Conservation (phyloP, 2,329 filamentous ascomycete genomes). For the Colletotrichum eremochloae region DNA sequence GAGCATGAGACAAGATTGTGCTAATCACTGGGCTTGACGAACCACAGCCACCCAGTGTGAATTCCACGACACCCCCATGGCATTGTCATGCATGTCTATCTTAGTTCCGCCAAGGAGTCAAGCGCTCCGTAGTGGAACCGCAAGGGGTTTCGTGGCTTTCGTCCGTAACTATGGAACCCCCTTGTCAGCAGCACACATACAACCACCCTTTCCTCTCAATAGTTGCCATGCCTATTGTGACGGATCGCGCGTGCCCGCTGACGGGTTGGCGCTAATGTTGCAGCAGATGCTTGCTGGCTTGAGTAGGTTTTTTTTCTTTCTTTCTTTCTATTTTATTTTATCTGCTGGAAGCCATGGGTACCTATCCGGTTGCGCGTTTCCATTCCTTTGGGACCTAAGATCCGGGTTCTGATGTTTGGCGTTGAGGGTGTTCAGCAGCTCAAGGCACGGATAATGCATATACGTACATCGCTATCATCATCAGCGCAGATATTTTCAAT, state of each 20-base stretch:
- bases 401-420: slow-evolving; percentile 3
- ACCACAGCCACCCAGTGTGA: not conserved
- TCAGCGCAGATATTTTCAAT: not conserved
- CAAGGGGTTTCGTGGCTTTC: slow-evolving; percentile 26
- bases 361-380: slow-evolving; percentile 19
- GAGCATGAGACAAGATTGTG: slow-evolving; percentile 4
- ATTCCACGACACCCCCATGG: slow-evolving; percentile 10
- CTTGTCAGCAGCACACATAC: not conserved
- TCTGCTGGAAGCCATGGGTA: slow-evolving; percentile 19
- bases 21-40: slow-evolving; percentile 2
- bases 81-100: slow-evolving; percentile 5
- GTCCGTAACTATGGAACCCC: slow-evolving; percentile 24
- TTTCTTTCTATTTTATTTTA: not conserved
- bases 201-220: slow-evolving; percentile 15
- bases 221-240: slow-evolving; percentile 13
- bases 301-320: not conserved
- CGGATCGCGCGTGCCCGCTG: slow-evolving; percentile 4
- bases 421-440: not conserved
- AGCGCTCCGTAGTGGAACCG: slow-evolving; percentile 4
- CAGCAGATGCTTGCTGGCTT: slow-evolving; percentile 1
- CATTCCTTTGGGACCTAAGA: slow-evolving; percentile 26
- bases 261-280: slow-evolving; percentile 18
- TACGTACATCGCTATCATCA: not conserved
- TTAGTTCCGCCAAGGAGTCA: slow-evolving; percentile 15
- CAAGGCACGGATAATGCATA: not conserved